Percentiles rank a stretch among this genome's conserved stretches.
Evolutionary conservation across 345 rosid species (phyloP).

Genomic region (Isatis tinctoria): DNA sequence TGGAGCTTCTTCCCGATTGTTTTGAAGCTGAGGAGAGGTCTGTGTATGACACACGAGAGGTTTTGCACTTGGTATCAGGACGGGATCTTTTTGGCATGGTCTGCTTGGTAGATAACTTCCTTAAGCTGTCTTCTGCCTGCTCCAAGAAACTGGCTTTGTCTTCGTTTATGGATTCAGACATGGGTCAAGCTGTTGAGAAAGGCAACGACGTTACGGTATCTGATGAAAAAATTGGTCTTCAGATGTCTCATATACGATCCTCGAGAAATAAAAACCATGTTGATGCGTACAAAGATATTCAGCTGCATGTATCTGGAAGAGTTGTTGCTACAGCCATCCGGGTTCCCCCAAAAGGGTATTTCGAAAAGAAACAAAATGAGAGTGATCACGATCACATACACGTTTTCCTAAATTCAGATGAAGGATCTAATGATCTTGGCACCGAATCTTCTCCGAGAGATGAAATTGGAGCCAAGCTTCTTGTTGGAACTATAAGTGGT

Average conservation of each 20-base stretch:
- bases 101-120: constrained; percentile 48
- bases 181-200: constrained; percentile 30
- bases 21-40: constrained; percentile 99
- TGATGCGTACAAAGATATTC: constrained; percentile 84
- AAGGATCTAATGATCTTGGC: constrained; percentile 22
- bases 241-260: constrained; percentile 29
- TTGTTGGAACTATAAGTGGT: constrained; percentile 67
- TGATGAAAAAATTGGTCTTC: constrained; percentile 26
- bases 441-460: constrained; percentile 22
- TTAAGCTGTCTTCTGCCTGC: constrained; percentile 44
- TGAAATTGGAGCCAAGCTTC: constrained; percentile 42
- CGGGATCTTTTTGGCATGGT: constrained; percentile 91
- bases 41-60: constrained; percentile 61
- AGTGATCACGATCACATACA: constrained; percentile 61
- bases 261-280: constrained; percentile 26
- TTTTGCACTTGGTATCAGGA: constrained; percentile 91
- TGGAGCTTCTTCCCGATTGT: constrained; percentile 80
- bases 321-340: constrained; percentile 76
- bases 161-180: constrained; percentile 28
- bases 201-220: constrained; percentile 15
- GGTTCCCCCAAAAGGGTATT: constrained; percentile 51
- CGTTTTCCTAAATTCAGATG: constrained; percentile 59
- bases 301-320: constrained; percentile 70
- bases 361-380: constrained; percentile 34
- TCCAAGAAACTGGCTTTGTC: constrained; percentile 41